Percentiles rank a stretch among this genome's conserved stretches.
Conservation (phyloP, 352 stramenopile species). For the Globisporangium orthogonon region DNA sequence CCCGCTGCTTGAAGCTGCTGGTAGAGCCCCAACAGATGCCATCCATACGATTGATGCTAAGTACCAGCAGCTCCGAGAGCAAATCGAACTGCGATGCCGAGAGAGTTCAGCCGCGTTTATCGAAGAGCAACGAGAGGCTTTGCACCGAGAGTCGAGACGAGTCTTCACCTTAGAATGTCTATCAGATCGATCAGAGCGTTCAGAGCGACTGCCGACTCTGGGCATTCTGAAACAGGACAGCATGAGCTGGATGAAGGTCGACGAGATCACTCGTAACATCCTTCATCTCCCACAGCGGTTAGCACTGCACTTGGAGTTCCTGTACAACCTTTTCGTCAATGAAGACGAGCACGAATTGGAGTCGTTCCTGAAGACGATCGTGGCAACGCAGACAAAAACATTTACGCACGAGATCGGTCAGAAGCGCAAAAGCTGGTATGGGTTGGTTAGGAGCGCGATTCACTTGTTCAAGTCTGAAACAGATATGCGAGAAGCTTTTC, state of each 20-base stretch:
- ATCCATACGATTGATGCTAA: slow-evolving; percentile 13
- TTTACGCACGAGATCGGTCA: background rate
- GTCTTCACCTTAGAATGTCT: slow-evolving; percentile 28
- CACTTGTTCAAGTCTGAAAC: no score
- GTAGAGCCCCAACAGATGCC: background rate
- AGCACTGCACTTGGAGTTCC: slow-evolving; percentile 1
- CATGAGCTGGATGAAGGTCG: no score
- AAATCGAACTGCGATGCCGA: background rate
- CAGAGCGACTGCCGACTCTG: no score
- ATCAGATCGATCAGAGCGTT: no score
- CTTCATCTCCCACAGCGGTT: background rate
- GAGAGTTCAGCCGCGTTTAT: background rate
- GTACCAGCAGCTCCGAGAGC: slow-evolving; percentile 18
- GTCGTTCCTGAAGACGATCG: slow-evolving; percentile 6
- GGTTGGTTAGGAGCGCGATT: no score
- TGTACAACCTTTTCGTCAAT: slow-evolving; percentile 6
- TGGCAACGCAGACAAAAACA: background rate
- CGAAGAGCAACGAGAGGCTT: slow-evolving; percentile 15
- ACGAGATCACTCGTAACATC: no score
- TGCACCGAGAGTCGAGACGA: slow-evolving; percentile 12
- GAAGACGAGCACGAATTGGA: slow-evolving; percentile 3
- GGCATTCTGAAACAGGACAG: no score
- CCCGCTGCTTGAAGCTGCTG: background rate
- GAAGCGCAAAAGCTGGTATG: background rate
- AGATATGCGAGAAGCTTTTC: slow-evolving; percentile 3